Conservation (phyloP, 2,329 filamentous ascomycete species). For the Dissoconium aciculare region DNA sequence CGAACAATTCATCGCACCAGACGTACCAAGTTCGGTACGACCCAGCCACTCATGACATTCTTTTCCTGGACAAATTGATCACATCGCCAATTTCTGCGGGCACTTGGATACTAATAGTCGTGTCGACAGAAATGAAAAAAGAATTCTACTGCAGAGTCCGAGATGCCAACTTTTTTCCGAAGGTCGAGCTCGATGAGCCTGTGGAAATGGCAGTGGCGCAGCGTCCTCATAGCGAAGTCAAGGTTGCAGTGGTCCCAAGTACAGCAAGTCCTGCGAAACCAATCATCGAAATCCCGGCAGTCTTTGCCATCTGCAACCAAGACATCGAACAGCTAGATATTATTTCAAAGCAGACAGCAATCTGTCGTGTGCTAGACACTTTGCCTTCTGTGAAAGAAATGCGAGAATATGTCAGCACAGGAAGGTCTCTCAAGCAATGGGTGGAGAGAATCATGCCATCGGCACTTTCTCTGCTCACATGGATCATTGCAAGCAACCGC, state of each 20-base stretch:
- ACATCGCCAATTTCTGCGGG: conserved; percentile 30
- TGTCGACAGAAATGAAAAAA: conserved; percentile 9
- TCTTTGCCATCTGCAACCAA: conserved; percentile 35
- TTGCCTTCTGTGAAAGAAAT: conserved; percentile 49
- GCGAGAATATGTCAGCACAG: conserved; percentile 31
- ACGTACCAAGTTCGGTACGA: conserved; percentile 22
- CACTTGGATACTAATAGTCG: conserved; percentile 42
- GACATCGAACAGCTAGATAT: conserved; percentile 43
- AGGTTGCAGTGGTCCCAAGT: conserved; percentile 4
- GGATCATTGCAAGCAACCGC: conserved; percentile 81
- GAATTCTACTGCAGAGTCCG: conserved; percentile 36
- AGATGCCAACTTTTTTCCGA: conserved; percentile 32
- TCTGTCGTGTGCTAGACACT: conserved; percentile 40
- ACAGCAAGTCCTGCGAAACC: conserved; percentile 6
- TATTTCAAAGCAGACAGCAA: conserved; percentile 33
- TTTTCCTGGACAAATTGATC: conserved; percentile 21
- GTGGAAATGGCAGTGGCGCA: conserved; percentile 4
- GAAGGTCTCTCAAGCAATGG: conserved; percentile 36
- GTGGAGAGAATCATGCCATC: conserved; percentile 46
- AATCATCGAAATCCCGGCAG: conserved; percentile 20
- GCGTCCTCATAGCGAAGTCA: neutral
- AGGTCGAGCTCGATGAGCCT: conserved; percentile 24
- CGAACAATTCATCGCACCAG: conserved; percentile 4
- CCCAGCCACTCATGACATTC: conserved; percentile 26
- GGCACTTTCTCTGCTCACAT: conserved; percentile 55